Base-by-base conservation (phyloP, 1,284 basidiomycete genomes). In the Fomitopsis betulina region DNA sequence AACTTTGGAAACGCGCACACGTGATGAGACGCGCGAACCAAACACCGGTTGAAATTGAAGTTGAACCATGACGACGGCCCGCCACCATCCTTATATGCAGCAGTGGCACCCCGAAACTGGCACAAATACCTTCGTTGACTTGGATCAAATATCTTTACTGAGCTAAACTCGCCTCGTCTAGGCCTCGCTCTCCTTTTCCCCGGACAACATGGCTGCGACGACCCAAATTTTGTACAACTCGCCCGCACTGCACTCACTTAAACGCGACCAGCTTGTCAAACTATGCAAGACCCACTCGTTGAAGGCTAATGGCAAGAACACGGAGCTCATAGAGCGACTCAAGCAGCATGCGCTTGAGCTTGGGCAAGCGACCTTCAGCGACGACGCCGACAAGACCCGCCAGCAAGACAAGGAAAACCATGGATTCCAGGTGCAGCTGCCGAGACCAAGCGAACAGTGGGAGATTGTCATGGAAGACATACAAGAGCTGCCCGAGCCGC, bases 141-240 rank as follows among this genome's bases (percentile, higher is more conserved):
- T 37, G 35, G 35, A 5, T 30, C 30, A 25, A 32, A 6, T 40
- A 5, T 37, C 52, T 15, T 2, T 32, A 8, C n/a, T 33, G 7
- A 52, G 13, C 17, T 10, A 12, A 10, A 37, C 19, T 40, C 21
- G 13, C 12, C 4, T 45, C 21, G 38, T 33, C 17, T 27, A 5
- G n/a, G 8, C 27, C 27, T 6, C 32, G 17, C 17, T 33, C 9
- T 21, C 53, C 15, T 21, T 13, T 12, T 12, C 17, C 2, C 25
- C 17, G 6, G 7, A 33, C 15, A 27, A 30, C 52, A 84, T 83
- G 86, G 81, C 84, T 40, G 84, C 83, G 6, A 88, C 86, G 1
- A 89, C 86, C 0, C 79, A 89, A 65, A 91, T 92, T 54, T 73
- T 92, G 8, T 90, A 87, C 75, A 90, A 92, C 71, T 89, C 88